Conservation (phyloP, 768 basidiomycete genomes). For the Saitozyma sp. region DNA sequence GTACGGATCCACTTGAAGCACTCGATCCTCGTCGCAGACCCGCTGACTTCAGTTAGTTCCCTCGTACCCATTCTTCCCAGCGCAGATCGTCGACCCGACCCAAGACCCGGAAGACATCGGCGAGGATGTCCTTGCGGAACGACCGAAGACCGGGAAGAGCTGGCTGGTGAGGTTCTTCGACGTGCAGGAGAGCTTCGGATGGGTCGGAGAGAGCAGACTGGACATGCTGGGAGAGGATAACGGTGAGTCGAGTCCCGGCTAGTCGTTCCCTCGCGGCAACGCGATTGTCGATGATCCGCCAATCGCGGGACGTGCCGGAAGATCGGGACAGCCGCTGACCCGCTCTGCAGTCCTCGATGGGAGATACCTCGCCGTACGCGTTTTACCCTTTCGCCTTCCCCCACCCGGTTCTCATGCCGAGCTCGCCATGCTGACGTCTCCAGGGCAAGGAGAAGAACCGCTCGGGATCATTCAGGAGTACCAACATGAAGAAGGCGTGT, state of each 20-base stretch:
- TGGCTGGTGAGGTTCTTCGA: constrained; percentile 83
- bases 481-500: constrained; percentile 60
- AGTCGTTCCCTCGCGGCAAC: not conserved
- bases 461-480: constrained; percentile 61
- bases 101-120: constrained; percentile 66
- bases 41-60: constrained; percentile 18
- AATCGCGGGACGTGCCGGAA: not conserved
- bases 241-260: constrained; percentile 56
- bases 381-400: not conserved
- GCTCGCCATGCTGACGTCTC: constrained; percentile 3
- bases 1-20: constrained; percentile 8
- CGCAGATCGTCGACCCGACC: constrained; percentile 63
- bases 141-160: constrained; percentile 55
- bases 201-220: constrained; percentile 62
- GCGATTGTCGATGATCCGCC: too few species aligned
- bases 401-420: not conserved
- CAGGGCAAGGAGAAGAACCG: constrained; percentile 56
- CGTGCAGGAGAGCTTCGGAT: constrained; percentile 65
- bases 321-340: not conserved
- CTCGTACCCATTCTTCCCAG: constrained; percentile 86
- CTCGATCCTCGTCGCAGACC: too few species aligned
- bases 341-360: constrained; percentile 62
- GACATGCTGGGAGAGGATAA: constrained; percentile 67
- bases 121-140: constrained; percentile 44
- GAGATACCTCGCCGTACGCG: constrained; percentile 60